These are phyloP conservation scores for Mortierella claussenii DNA, from an alignment of 192 early-diverging fungal genomes.

Conservation along the genomic window DNA sequence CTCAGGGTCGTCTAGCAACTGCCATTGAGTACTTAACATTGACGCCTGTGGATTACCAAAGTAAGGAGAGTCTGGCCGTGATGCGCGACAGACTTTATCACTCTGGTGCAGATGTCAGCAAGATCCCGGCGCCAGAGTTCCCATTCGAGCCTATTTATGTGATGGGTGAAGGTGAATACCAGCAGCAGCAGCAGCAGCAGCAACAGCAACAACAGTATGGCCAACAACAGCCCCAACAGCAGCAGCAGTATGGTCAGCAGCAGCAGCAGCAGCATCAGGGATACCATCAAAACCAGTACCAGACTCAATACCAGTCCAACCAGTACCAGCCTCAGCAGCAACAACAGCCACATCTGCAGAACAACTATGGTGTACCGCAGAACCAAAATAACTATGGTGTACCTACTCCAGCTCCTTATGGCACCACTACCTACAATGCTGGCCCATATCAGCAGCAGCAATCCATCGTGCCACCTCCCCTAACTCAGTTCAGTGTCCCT, in stretches of 20 bases:
- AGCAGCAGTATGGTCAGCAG: conserved; percentile 14
- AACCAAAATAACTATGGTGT: conserved; percentile 9
- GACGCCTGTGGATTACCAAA: conserved; percentile 74
- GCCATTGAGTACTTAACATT: conserved; percentile 84
- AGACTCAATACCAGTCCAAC: conserved; percentile 17
- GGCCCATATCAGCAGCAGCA: conserved; percentile 37
- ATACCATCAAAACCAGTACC: conserved; percentile 35
- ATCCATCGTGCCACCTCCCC: conserved; percentile 36
- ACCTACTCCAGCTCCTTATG: conserved; percentile 30
- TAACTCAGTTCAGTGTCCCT: conserved; percentile 19
- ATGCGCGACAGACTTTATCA: conserved; percentile 80
- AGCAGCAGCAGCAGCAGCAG: conserved; percentile 38
- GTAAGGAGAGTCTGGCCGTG: conserved; percentile 63
- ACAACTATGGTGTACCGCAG: conserved; percentile 10
- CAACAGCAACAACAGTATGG: conserved; percentile 32
- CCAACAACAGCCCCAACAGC: conserved; percentile 33
- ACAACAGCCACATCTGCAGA: conserved; percentile 18
- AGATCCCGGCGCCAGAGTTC: conserved; percentile 61
- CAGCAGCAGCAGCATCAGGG: conserved; percentile 52
- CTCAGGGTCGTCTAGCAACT: conserved; percentile 80
- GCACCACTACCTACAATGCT: conserved; percentile 41
- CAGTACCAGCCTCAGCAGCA: conserved; percentile 30
- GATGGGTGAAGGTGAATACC: conserved; percentile 56
- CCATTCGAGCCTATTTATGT: conserved; percentile 73
- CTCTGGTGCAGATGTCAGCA: conserved; percentile 57